These are phyloP conservation scores for Ophiorrhiza pumila DNA, from an alignment of 257 asterid genomes.

Conservation along the genomic window DNA sequence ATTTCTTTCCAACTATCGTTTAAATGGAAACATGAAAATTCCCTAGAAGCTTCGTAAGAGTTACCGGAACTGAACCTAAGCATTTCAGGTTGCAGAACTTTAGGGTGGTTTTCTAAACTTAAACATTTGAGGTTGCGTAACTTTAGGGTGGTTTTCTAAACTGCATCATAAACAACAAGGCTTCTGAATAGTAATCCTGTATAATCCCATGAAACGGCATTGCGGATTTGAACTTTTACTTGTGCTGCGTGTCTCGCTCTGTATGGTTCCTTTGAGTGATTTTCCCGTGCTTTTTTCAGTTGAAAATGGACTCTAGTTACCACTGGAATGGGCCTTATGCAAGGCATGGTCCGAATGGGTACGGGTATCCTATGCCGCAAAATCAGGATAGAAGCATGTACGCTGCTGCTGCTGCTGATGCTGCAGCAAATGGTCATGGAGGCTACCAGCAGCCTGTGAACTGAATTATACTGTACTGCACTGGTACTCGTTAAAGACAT, in stretches of 20 bases:
- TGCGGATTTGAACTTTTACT: background rate
- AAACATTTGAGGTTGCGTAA: background rate
- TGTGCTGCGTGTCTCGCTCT: background rate
- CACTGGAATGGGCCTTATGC: constrained; percentile 65
- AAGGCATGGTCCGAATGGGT: constrained; percentile 71
- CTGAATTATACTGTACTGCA: constrained; percentile 30
- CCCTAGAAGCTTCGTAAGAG: background rate
- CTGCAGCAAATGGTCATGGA: constrained; percentile 63
- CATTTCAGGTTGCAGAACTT: background rate
- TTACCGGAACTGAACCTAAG: no score
- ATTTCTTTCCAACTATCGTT: background rate
- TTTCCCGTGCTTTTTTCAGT: constrained; percentile 36
- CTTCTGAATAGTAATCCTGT: background rate
- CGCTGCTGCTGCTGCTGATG: constrained; percentile 46
- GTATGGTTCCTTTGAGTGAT: background rate
- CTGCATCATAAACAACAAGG: background rate
- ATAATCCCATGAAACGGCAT: background rate
- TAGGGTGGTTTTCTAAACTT: background rate
- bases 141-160: background rate
- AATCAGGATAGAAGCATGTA: constrained; percentile 33
- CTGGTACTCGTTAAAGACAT: constrained; percentile 24
- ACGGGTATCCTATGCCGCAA: constrained; percentile 45
- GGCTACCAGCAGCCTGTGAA: constrained; percentile 71
- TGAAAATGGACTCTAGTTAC: constrained; percentile 52
- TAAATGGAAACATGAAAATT: background rate